phyloP scores from a whole-genome alignment of 805 yeast genomes.

The Ogataea pignaliae region DNA sequence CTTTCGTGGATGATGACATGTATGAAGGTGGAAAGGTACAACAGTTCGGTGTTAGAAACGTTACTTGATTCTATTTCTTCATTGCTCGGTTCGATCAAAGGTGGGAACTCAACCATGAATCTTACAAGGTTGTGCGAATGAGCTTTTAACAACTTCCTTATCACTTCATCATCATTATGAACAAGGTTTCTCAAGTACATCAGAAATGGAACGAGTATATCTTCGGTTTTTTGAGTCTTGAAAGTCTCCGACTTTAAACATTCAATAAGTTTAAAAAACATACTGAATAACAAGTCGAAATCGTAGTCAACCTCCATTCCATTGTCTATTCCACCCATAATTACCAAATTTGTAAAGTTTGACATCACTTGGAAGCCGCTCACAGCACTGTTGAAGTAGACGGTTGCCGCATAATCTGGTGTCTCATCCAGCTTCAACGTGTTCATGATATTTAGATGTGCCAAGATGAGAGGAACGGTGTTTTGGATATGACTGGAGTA shows the following conservation, averaged over 20 bases:
- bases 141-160: constrained; percentile 5
- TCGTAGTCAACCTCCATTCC: constrained; percentile 1
- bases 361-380: constrained; percentile 16
- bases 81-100: background rate
- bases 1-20: constrained; percentile 30
- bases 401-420: background rate
- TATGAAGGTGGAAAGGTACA: constrained; percentile 22
- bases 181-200: constrained; percentile 10
- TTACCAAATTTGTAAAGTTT: constrained; percentile 11
- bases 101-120: constrained; percentile 1
- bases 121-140: constrained; percentile 2
- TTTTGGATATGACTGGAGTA: constrained; percentile 10
- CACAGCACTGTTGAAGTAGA: constrained; percentile 6
- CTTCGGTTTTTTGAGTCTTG: background rate
- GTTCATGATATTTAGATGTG: constrained; percentile 5
- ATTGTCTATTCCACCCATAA: constrained; percentile 2
- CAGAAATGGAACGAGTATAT: constrained; percentile 8
- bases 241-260: constrained; percentile 1
- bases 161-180: constrained; percentile 7
- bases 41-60: constrained; percentile 7
- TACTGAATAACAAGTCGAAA: constrained; percentile 3
- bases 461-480: constrained; percentile 10
- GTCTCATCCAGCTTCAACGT: background rate
- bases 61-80: background rate
- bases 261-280: constrained; percentile 2